Conservation (phyloP, 2,329 filamentous ascomycete species). For the Hymenoscyphus linearis region DNA sequence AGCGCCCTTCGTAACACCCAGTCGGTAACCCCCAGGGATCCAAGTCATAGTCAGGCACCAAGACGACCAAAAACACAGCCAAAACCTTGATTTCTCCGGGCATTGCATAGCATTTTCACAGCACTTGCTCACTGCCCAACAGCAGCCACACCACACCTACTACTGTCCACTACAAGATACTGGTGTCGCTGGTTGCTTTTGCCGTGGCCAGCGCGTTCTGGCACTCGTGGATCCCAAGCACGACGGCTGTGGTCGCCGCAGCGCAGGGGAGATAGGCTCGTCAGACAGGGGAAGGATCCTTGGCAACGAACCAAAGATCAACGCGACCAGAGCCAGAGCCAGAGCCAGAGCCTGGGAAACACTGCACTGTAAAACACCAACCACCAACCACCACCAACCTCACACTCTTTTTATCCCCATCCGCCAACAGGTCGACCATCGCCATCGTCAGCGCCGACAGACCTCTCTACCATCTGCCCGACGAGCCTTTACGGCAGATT, state of each 20-base stretch:
- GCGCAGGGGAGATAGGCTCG: too few relatives aligned
- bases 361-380: background rate
- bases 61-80: background rate
- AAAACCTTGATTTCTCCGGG: background rate
- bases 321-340: background rate
- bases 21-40: background rate
- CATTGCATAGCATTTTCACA: background rate
- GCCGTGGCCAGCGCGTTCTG: background rate
- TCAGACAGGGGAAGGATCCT: too few relatives aligned
- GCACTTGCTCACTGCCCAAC: background rate
- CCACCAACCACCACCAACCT: background rate
- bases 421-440: background rate
- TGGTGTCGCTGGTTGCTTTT: background rate
- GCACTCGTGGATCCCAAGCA: too few relatives aligned
- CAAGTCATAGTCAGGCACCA: background rate
- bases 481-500: conserved; percentile 21
- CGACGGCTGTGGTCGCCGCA: too few relatives aligned
- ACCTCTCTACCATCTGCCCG: background rate
- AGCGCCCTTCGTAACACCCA: background rate
- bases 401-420: conserved; percentile 4
- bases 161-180: background rate
- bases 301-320: background rate
- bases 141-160: background rate
- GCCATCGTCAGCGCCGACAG: conserved; percentile 1
- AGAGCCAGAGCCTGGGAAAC: background rate